Percentiles rank a stretch among this genome's conserved stretches.
Conservation (phyloP, 2,329 filamentous ascomycete species). For the Trichoderma gracile region DNA sequence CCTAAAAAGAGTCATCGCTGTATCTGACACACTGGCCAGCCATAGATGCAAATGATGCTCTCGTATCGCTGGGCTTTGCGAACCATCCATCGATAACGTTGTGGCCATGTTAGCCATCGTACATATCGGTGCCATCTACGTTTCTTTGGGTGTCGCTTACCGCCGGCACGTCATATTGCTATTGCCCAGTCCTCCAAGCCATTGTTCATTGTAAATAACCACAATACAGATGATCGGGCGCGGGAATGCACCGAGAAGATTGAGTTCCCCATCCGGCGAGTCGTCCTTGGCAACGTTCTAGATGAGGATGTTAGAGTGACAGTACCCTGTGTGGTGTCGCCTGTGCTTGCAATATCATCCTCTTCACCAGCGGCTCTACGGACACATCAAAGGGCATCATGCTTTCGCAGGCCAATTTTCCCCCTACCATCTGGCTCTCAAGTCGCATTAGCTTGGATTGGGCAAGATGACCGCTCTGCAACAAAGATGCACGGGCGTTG, state of each 20-base stretch:
- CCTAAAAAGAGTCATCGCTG: background rate
- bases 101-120: background rate
- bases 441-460: background rate
- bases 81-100: background rate
- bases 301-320: background rate
- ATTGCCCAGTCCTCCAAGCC: background rate
- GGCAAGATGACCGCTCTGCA: conserved; percentile 36
- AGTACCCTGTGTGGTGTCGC: background rate
- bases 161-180: background rate
- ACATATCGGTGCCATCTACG: background rate
- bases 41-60: background rate
- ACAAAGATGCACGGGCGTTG: conserved; percentile 45
- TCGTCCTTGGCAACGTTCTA: background rate
- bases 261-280: background rate
- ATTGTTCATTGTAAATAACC: background rate
- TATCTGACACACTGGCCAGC: background rate
- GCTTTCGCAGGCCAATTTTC: background rate
- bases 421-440: background rate
- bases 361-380: conserved; percentile 1
- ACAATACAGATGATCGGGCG: background rate
- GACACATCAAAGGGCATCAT: background rate
- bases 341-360: background rate
- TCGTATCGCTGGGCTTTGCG: background rate
- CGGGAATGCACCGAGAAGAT: background rate
- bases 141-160: background rate